Base-by-base conservation (phyloP, 2,329 filamentous ascomycete species). In the Leptosphaerulina australis region DNA sequence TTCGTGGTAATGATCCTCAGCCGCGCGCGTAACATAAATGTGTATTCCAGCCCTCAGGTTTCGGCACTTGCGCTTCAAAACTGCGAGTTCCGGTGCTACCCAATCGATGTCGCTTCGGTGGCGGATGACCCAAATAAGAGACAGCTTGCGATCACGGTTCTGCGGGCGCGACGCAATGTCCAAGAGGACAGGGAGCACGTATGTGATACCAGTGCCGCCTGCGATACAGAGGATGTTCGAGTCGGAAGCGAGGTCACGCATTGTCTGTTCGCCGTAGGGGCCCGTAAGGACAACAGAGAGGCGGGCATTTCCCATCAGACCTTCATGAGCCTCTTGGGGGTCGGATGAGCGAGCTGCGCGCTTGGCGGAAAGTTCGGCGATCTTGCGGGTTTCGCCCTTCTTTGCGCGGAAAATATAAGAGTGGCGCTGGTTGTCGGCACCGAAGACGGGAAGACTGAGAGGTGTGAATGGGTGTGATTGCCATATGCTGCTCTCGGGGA, bases 401-500 rank as follows among this genome's bases (percentile, higher is more conserved):
- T 64, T 66, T 10, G 68, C 65, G 33, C 69, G 69, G 60, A 71
- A 71, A 18, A 72, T 65, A 56, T 72, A 72, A 1, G 62, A 66
- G 46, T 72, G 69, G 6, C 49, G 45, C 49, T 66, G 66, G 11
- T 53, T 53, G 17, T 65, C 59, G 12, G 61, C 52, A 11, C 64
- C 61, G 12, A 55, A 64, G 0, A 66, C 48, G 2, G 65, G 65
- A 3, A 55, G 58, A 14, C 62, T 68, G 43, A 64, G 64, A 7
- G 60, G 64, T 4, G 85, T 74, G 63, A 90, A 88, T 0, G 87
- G 87, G 61, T 90, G 87, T 0, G 84, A 84, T 69, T 90, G 86
- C 85, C 86, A 89, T 59, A 90, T 79, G 59, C 80, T 86, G 24
- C 83, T 75, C 53, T 85, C 80, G 0, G 84, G 77, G 60, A 90